Conservation (phyloP, 805 yeast species). For the Aciculoconidium aculeatum region DNA sequence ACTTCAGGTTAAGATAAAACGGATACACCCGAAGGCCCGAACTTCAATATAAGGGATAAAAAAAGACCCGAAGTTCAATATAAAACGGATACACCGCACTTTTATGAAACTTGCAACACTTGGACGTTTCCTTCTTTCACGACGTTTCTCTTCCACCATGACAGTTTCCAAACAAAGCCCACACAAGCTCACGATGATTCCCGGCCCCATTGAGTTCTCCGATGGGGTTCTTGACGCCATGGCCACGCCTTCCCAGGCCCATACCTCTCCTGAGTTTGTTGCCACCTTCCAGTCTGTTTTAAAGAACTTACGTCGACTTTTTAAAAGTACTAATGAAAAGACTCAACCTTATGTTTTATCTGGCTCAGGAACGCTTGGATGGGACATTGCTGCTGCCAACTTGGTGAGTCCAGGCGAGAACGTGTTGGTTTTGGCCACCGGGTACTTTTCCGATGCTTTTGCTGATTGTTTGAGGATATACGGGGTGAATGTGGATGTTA, state of each 20-base stretch:
- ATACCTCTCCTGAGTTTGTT: constrained; percentile 81
- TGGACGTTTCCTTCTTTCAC: too few species aligned
- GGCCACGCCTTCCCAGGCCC: constrained; percentile 82
- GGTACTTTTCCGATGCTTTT: constrained; percentile 81
- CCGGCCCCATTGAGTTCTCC: constrained; percentile 85
- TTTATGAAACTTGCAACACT: too few species aligned
- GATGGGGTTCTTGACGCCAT: constrained; percentile 74
- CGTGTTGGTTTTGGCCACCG: constrained; percentile 81
- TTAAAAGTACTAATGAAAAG: constrained; percentile 58
- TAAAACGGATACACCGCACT: too few species aligned
- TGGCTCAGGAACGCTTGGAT: constrained; percentile 93
- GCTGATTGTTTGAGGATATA: constrained; percentile 69
- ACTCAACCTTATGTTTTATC: constrained; percentile 79
- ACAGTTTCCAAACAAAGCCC: constrained; percentile 38
- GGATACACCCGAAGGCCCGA: too few species aligned
- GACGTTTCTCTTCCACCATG: too few species aligned
- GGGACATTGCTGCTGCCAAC: constrained; percentile 87
- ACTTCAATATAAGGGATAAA: too few species aligned
- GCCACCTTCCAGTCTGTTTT: constrained; percentile 65
- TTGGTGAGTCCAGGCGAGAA: constrained; percentile 58
- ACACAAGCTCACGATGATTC: constrained; percentile 55
- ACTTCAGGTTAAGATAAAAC: too few species aligned
- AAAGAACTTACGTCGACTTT: constrained; percentile 62
- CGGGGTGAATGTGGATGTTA: constrained; percentile 68
- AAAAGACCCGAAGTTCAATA: too few species aligned